Evolutionary conservation across 2,329 filamentous ascomycete species (phyloP).

Genomic region (Phaeosphaeria sp.): DNA sequence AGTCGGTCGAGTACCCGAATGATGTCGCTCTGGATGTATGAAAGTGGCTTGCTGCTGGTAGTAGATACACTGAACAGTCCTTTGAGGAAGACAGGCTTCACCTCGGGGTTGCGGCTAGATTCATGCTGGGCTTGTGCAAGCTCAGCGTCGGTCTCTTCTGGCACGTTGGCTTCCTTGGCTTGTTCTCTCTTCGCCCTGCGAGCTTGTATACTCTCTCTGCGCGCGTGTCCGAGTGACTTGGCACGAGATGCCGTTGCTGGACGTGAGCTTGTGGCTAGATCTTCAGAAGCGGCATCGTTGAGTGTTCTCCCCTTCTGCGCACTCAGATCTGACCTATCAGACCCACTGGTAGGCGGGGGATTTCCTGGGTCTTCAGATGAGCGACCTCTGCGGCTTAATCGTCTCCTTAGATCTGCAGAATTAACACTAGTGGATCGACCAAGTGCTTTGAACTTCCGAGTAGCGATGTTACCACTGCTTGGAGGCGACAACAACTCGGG

Average conservation of each 20-base stretch:
- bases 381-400: constrained; percentile 63
- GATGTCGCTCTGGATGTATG: constrained; percentile 86
- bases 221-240: constrained; percentile 87
- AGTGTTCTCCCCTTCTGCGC: constrained; percentile 55
- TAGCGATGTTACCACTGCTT: constrained; percentile 62
- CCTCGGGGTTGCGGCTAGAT: constrained; percentile 70
- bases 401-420: constrained; percentile 79
- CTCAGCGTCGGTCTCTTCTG: constrained; percentile 89
- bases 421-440: constrained; percentile 92
- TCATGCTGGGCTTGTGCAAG: constrained; percentile 61
- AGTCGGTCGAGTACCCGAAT: constrained; percentile 87
- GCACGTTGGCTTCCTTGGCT: constrained; percentile 76
- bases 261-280: constrained; percentile 45
- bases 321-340: constrained; percentile 71
- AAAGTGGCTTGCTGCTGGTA: constrained; percentile 88
- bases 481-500: constrained; percentile 80
- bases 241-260: constrained; percentile 61
- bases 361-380: constrained; percentile 65
- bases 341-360: constrained; percentile 77
- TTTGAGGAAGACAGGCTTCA: constrained; percentile 95
- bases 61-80: constrained; percentile 97
- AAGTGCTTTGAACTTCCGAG: constrained; percentile 70
- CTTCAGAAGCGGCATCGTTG: constrained; percentile 59
- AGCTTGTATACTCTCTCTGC: constrained; percentile 90
- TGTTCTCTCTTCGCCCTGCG: constrained; percentile 78